Conservation (phyloP, 805 yeast genomes). For the Zygotorulaspora florentina region DNA sequence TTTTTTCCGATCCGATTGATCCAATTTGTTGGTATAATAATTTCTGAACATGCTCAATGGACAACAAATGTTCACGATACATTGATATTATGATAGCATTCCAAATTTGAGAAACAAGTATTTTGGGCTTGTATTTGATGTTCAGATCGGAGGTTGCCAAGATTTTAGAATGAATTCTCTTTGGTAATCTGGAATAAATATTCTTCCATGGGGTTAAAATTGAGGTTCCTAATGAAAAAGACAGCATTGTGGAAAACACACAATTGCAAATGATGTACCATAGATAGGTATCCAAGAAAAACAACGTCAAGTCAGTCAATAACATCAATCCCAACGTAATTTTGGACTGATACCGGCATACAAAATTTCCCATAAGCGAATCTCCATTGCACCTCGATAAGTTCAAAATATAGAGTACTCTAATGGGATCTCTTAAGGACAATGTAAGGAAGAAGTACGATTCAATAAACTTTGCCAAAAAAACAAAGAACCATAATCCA, state of each 20-base stretch:
- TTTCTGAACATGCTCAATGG: constrained; percentile 66
- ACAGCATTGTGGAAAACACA: constrained; percentile 62
- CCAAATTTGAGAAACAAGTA: constrained; percentile 70
- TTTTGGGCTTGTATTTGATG: constrained; percentile 47
- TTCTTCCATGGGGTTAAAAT: constrained; percentile 90
- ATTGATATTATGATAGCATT: constrained; percentile 77
- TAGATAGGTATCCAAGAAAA: constrained; percentile 74
- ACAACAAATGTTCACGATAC: constrained; percentile 74
- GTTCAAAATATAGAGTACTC: constrained; percentile 58
- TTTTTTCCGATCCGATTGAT: constrained; percentile 35
- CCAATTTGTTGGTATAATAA: constrained; percentile 54
- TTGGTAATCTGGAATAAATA: constrained; percentile 69
- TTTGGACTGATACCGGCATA: constrained; percentile 56
- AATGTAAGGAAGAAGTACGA: constrained; percentile 75
- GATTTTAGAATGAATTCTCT: constrained; percentile 67
- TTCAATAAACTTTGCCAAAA: constrained; percentile 64
- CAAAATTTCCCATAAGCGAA: constrained; percentile 43
- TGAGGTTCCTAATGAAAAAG: constrained; percentile 72
- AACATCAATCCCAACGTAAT: constrained; percentile 52
- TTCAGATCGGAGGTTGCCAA: constrained; percentile 49
- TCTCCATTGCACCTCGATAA: constrained; percentile 62
- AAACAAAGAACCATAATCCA: constrained; percentile 66
- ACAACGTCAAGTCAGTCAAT: constrained; percentile 60
- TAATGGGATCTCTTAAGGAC: constrained; percentile 66
- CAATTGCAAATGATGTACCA: constrained; percentile 87